Evolutionary conservation across 2,329 filamentous ascomycete genomes (phyloP), one percentile per base, ranked within the genome.

Genomic region (Fusarium penzigii): DNA sequence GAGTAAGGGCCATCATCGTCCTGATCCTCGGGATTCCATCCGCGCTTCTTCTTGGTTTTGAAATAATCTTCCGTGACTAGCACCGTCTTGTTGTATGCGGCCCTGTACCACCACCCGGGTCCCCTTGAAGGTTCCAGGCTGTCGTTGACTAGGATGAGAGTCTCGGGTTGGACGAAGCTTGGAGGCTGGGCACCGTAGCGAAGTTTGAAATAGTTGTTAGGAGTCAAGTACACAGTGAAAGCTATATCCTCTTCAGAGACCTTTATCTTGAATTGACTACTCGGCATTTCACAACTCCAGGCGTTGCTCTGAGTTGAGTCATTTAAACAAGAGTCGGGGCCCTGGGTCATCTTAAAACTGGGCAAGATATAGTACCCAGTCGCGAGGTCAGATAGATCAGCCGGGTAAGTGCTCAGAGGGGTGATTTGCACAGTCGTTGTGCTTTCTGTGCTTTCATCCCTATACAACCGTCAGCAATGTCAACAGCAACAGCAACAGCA

Each of bases 261-360:
- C 6, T 40, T 40, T 3, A 40, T 40, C 39, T 16, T 20, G 39
- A 17, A 40, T 10, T 40, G 17, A n/a, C 11, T 17, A 20, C 32
- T 36, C 13, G 74, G 71, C 29, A 87, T 73, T 12, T 81, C 75
- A 65, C 87, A 90, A 52, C 76, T 81, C 87, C 87, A 90, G 1
- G 85, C 81, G 45, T 75, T 68, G n/a, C 75, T 72, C 59, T 85
- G 79, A 1, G 68, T 74, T 1, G 77, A 73, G 50, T 86, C 76
- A 32, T 75, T 75, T 53, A 89, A 75, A 65, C 87, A 90, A 0
- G 76, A 74, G 39, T 74, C 77, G 14, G 82, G 78, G 3, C 74
- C 72, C 48, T 76, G 74, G 48, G 75, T 77, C 3, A 78, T 72
- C 42, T 77, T 71, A 5, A 84, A 70, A 5, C 80, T 78, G 14